Evolutionary conservation across 2,329 filamentous ascomycete genomes (phyloP).

Genomic region (Phialophora expanda): DNA sequence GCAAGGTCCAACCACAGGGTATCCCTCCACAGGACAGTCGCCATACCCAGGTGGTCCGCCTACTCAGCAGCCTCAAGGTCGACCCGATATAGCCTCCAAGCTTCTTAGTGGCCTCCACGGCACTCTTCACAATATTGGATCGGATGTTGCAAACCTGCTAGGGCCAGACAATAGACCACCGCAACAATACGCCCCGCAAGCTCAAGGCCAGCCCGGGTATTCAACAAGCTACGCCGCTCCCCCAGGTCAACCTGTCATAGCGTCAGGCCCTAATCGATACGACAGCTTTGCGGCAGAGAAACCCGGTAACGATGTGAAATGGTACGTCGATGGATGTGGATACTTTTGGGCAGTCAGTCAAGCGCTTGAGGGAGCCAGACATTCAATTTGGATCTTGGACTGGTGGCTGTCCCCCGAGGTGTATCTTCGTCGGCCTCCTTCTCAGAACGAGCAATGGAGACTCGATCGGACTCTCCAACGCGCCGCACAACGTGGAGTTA

Average conservation of each 20-base stretch:
- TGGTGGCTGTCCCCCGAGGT: constrained; percentile 89
- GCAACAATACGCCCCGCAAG: constrained; percentile 37
- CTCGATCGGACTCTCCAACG: constrained; percentile 81
- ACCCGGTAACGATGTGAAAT: constrained; percentile 73
- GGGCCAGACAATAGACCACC: constrained; percentile 43
- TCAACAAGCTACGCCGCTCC: constrained; percentile 19
- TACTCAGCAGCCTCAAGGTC: constrained; percentile 28
- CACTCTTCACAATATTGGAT: constrained; percentile 54
- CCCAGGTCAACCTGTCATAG: constrained; percentile 11
- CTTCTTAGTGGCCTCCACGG: constrained; percentile 58
- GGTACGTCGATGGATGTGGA: constrained; percentile 80
- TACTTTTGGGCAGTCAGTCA: constrained; percentile 84
- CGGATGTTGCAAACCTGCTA: constrained; percentile 52
- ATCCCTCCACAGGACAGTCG: constrained; percentile 21
- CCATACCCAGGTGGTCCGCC: constrained; percentile 38
- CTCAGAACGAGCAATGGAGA: constrained; percentile 80
- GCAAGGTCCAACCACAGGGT: constrained; percentile 27
- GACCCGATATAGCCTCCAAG: constrained; percentile 43
- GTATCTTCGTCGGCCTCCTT: constrained; percentile 78
- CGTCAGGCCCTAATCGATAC: constrained; percentile 50
- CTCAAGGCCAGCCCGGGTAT: constrained; percentile 24
- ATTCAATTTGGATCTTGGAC: constrained; percentile 80
- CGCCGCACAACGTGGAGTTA: constrained; percentile 82
- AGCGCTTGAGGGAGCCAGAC: constrained; percentile 73
- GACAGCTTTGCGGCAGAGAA: constrained; percentile 71